Conservation (phyloP, 1,139 yeast genomes). For the Pichia sp. region DNA sequence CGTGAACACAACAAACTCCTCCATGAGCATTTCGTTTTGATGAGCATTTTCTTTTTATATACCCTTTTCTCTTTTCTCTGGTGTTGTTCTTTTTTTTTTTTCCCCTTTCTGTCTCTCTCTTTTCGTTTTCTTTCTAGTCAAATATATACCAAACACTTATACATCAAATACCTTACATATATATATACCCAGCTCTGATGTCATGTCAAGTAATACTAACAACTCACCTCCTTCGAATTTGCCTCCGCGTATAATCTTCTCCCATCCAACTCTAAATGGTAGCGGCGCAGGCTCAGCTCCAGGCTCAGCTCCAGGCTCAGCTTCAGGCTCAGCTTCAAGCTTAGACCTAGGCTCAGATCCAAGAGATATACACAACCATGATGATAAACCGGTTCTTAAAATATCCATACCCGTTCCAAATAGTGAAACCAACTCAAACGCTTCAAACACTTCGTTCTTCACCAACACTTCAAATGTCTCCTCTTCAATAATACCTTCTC, state of each 20-base stretch:
- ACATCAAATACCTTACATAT: not conserved
- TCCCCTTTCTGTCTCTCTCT: not conserved
- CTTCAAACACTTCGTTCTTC: too few relatives aligned
- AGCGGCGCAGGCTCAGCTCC: not conserved
- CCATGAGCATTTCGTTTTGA: too few relatives aligned
- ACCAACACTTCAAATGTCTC: too few relatives aligned
- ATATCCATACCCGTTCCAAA: not conserved
- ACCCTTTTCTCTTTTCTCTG: not conserved
- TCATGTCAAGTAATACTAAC: not conserved
- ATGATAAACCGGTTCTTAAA: not conserved
- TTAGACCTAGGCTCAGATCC: not conserved
- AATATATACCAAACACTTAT: not conserved
- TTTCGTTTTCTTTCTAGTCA: too few relatives aligned
- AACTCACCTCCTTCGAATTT: not conserved
- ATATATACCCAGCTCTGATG: not conserved
- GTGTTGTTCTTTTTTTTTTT: not conserved
- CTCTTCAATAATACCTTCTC: not conserved
- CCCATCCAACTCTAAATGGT: not conserved
- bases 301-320: not conserved
- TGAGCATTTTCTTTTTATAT: too few relatives aligned
- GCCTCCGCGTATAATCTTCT: constrained; percentile 5
- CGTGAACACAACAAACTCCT: too few relatives aligned
- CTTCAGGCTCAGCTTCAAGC: not conserved
- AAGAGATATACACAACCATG: too few relatives aligned
- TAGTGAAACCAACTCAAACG: too few relatives aligned